Evolutionary conservation across 1,284 basidiomycete species (phyloP), one percentile per base, ranked within the genome.

Genomic region (Phellopilus nigrolimitatus): DNA sequence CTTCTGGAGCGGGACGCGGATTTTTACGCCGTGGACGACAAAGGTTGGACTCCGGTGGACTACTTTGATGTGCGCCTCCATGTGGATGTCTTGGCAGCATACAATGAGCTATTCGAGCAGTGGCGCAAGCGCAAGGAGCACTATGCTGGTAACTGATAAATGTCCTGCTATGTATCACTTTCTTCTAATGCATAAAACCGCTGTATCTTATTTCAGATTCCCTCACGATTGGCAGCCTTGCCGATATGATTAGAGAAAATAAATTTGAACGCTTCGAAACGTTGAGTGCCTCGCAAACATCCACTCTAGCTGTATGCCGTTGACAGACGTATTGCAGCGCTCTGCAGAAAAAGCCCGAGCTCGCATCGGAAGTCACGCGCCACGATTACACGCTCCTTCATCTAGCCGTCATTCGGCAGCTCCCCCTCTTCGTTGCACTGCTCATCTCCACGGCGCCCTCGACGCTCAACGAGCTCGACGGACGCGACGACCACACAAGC

Each of bases 341-440:
- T 7, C 24, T 48, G 9, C 3, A 38, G n/a, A n/a, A 36, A 28
- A 39, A 38, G 19, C 47, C 47, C 12, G 21, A 15, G 3, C 9
- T 34, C 31, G 30, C 31, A 19, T 10, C 15, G 17, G 22, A 24
- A 13, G n/a, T 19, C 19, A 36, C 45, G 5, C 27, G 48, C 15
- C 15, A 43, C 25, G 45, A 39, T 6, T 53, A 21, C 17, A 36
- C 38, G 17, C 45, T 48, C 6, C 31, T 53, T 10, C 51, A 53
- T 31, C 36, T 41, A 4, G 51, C 51, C 12, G 44, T 47, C 3
- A 41, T 53, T 28, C 40, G 30, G 5, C 50, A 45, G 22, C 50
- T n/a, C 1, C 42, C 31, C 7, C 5, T 9, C 13, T 51, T 51
- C 21, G 50, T 46, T 10, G 41, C 43, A 22, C 19, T 19, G 0